Base-by-base conservation (phyloP, 495 filamentous ascomycete genomes). In the Aspergillus avenaceus region DNA sequence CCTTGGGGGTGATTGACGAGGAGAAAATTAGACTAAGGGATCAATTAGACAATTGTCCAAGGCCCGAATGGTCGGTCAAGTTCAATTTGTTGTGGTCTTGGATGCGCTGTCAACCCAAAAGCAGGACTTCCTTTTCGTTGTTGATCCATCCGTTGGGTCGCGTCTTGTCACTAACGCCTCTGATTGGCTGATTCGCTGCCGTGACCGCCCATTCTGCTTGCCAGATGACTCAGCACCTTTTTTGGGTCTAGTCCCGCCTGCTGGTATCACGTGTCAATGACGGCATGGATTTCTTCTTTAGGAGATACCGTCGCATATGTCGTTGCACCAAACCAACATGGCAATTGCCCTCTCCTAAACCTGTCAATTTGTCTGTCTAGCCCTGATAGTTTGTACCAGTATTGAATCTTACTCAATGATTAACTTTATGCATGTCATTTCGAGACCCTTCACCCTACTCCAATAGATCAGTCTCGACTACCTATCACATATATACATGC, bases 71-170 rank as follows among this genome's bases (percentile, higher is more conserved):
- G 54, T 52, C 51, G 37, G 56, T 52, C 56, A 47, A 59, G 8
- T 49, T 53, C 50, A 32, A 57, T 57, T 59, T 59, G 56, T 53
- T 59, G 51, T 47, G 48, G 51, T 48, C 42, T 46, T 49, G 14
- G 34, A 47, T 56, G 57, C 57, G 57, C 57, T 60, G 57, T 60
- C 57, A 54, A 54, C 47, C 49, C 49, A 54, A 45, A 51, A 44
- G 41, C 43, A 47, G 51, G 22, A 45, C 44, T 53, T 53, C 45
- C 51, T 47, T 52, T 64, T 61, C 56, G 55, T 67, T 69, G 66
- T 69, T 69, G 64, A 69, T 67, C 63, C 59, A 55, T 59, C 52
- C 50, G 58, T 65, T 69, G 67, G 69, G 67, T 70, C 69, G 69
- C 69, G 69, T 71, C 53, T 34, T 25, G n/a, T 51, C 5, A n/a